Conservation (phyloP, 2,329 filamentous ascomycete genomes). For the Akanthomyces muscarius region DNA sequence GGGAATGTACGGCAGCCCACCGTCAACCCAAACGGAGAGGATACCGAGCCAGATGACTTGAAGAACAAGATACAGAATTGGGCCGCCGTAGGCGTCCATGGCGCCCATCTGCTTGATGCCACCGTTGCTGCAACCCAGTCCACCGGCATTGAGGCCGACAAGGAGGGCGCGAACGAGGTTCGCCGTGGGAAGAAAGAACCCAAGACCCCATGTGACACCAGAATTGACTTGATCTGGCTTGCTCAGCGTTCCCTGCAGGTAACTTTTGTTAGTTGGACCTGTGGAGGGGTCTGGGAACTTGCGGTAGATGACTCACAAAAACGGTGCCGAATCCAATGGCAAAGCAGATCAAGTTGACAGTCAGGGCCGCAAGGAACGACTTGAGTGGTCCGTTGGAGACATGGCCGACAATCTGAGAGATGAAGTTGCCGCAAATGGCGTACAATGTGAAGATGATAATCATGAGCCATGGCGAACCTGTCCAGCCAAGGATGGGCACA, state of each 20-base stretch:
- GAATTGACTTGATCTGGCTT: constrained; percentile 18
- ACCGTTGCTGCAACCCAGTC: constrained; percentile 62
- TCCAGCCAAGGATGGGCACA: constrained; percentile 37
- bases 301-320: constrained; percentile 17
- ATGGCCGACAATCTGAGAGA: constrained; percentile 60
- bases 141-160: constrained; percentile 73
- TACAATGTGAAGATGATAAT: constrained; percentile 75
- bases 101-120: constrained; percentile 64
- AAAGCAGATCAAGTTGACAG: constrained; percentile 61
- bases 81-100: constrained; percentile 66
- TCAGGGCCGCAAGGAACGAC: constrained; percentile 61
- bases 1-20: constrained; percentile 40
- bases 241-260: constrained; percentile 3
- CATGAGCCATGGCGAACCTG: constrained; percentile 70
- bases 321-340: constrained; percentile 52
- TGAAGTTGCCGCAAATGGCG: constrained; percentile 66
- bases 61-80: constrained; percentile 71
- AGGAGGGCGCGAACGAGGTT: constrained; percentile 66
- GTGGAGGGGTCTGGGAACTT: background rate
- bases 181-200: constrained; percentile 25
- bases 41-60: constrained; percentile 65
- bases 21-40: constrained; percentile 71
- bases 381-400: constrained; percentile 68
- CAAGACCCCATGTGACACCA: constrained; percentile 20
- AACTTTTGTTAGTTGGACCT: background rate